Percentiles rank a stretch among this genome's conserved stretches.
Conservation (phyloP, 1,139 yeast species). For the Nadsonia starkeyi-henricii region DNA sequence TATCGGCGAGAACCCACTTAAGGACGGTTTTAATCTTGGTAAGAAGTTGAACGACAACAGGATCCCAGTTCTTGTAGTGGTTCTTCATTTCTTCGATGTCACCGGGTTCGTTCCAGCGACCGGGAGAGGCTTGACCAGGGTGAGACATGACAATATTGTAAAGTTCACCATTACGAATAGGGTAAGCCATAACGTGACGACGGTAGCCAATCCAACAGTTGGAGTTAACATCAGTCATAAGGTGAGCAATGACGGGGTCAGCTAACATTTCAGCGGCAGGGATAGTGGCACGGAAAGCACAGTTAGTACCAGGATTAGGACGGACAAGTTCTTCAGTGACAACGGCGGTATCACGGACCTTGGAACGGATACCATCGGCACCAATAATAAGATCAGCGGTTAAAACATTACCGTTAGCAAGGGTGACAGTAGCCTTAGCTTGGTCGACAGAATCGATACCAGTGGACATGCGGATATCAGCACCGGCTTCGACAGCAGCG, state of each 20-base stretch:
- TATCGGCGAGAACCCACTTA: conserved; percentile 9
- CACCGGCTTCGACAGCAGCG: conserved; percentile 20
- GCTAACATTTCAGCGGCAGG: conserved; percentile 15
- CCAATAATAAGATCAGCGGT: conserved; percentile 25
- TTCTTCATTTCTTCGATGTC: conserved; percentile 8
- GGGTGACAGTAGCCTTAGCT: conserved; percentile 16
- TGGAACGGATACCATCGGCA: conserved; percentile 23
- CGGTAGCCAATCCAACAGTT: conserved; percentile 24
- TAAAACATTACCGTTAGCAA: conserved; percentile 16
- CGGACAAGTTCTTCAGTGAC: conserved; percentile 8
- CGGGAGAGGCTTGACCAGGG: conserved; percentile 10
- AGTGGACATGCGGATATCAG: conserved; percentile 15
- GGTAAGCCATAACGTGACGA: conserved; percentile 11
- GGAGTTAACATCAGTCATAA: conserved; percentile 20
- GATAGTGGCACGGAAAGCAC: conserved; percentile 22
- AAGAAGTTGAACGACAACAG: conserved; percentile 7
- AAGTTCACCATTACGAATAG: conserved; percentile 11
- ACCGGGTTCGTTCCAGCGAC: conserved; percentile 10
- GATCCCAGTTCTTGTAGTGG: conserved; percentile 7
- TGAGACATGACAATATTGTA: conserved; percentile 12
- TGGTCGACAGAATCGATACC: conserved; percentile 20
- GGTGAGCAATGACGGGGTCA: conserved; percentile 18
- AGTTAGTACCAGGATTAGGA: conserved; percentile 19
- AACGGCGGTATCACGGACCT: conserved; percentile 9
- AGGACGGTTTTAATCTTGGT: conserved; percentile 8